Evolutionary conservation across 31 red algal genomes (phyloP).

Genomic region (Odonthalia washingtoniensis): DNA sequence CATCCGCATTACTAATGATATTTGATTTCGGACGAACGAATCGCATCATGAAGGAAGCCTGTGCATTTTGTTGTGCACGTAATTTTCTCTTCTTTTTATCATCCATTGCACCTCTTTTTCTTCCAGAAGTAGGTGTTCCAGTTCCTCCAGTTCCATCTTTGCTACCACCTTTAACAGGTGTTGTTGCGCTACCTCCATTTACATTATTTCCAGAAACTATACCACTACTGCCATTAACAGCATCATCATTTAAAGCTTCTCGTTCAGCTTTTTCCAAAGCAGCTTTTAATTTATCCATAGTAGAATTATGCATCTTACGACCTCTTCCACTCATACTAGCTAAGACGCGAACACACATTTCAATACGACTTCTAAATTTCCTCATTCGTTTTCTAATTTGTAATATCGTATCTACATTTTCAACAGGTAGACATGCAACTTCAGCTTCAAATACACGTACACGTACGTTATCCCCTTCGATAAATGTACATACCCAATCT

Average conservation of each 20-base stretch:
- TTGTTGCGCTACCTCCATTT: constrained; percentile 27
- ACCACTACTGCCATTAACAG: background rate
- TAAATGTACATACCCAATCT: background rate
- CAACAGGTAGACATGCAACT: constrained; percentile 55
- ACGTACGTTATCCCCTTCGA: constrained; percentile 35
- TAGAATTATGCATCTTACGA: constrained; percentile 39
- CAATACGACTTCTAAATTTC: constrained; percentile 42
- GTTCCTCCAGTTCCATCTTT: background rate
- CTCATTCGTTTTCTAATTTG: constrained; percentile 30
- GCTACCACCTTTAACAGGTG: background rate
- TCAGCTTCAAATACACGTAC: constrained; percentile 73
- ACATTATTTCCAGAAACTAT: constrained; percentile 3
- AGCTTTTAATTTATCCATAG: constrained; percentile 59
- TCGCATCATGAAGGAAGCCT: constrained; percentile 72
- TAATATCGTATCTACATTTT: constrained; percentile 50
- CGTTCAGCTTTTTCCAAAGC: constrained; percentile 65
- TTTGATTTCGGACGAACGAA: constrained; percentile 64
- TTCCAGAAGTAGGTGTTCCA: background rate
- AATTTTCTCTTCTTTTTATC: constrained; percentile 34
- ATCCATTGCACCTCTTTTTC: background rate
- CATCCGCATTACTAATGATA: background rate
- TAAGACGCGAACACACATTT: constrained; percentile 59
- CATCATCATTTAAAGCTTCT: constrained; percentile 42
- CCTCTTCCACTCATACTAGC: constrained; percentile 51
- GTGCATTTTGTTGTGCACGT: constrained; percentile 45